Evolutionary conservation across 306 rosid genomes (phyloP), one percentile per base, ranked within the genome.

Genomic region (Senna siamea): DNA sequence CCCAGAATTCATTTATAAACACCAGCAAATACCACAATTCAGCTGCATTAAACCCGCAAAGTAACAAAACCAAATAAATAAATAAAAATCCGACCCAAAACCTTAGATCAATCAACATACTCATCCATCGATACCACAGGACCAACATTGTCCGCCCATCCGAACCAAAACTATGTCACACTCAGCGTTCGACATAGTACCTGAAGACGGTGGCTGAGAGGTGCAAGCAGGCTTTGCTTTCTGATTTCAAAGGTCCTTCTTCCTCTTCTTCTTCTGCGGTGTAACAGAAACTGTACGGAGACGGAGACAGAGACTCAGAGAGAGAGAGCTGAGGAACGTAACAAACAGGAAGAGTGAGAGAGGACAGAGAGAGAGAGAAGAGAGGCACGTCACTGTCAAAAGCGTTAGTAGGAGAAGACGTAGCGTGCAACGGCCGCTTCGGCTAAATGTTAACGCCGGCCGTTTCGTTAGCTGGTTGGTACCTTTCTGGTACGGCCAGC

Each of bases 381-480:
- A 43, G 46, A 63, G 78, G 78, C 26, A 79, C 51, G 89, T 86
- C 83, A 81, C 51, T 78, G 74, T 88, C 89, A 67, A 70, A 64
- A 74, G 70, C 84, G 84, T 83, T 83, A 66, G 75, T 37, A 61
- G 84, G 67, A 61, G 78, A 76, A 71, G 78, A 79, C 77, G 86
- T 76, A 80, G 84, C 88, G 89, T 92, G 83, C 84, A 84, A 81
- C 90, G 87, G 87, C 88, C 88, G 96, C 87, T 80, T 83, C 46
- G 23, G 78, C 70, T 61, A 19, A 51, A 72, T 40, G 75, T 74
- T 81, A 83, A 84, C 90, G 81, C 73, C 83, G 86, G 83, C 64
- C 61, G 76, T 73, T 66, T 73, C 37, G 62, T 51, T 67, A 37
- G 69, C 70, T 58, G 73, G 68, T 70, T 43, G 50, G 55, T 50